phyloP scores from a whole-genome alignment of 148 eudicot genomes.

The Beta vulgaris region DNA sequence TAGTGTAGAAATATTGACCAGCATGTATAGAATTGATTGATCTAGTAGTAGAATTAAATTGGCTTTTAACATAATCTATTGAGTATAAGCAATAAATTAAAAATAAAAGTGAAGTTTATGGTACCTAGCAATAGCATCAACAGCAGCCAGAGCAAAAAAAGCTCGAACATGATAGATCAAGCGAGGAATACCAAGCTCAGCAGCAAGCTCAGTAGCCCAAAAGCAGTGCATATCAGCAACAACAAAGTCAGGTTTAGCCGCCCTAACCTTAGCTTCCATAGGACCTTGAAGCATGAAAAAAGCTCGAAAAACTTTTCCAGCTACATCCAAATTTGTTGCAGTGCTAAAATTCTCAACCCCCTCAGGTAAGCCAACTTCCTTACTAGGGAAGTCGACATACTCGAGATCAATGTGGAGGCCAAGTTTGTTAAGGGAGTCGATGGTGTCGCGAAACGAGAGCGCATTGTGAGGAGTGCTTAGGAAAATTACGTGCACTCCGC shows the following conservation, averaged over 20 bases:
- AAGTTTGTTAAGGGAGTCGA: neutral
- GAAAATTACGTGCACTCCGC: conserved; percentile 1
- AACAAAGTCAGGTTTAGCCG: neutral
- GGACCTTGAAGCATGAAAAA: conserved; percentile 9
- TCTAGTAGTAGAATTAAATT: too few relatives aligned
- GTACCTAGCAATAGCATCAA: conserved; percentile 3
- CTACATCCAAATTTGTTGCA: neutral
- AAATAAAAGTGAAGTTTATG: too few relatives aligned
- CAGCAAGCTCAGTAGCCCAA: conserved; percentile 13
- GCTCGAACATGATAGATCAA: conserved; percentile 1
- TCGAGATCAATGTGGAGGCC: neutral
- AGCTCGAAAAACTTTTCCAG: conserved; percentile 3
- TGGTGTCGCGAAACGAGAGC: neutral
- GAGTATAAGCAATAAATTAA: too few relatives aligned
- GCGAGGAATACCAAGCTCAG: neutral
- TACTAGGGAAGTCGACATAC: neutral
- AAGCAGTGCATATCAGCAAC: conserved; percentile 16
- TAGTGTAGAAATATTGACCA: too few relatives aligned
- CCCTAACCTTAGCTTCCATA: neutral
- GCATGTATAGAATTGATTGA: too few relatives aligned
- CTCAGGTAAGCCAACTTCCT: conserved; percentile 4
- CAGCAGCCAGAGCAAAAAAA: neutral
- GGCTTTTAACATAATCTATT: too few relatives aligned
- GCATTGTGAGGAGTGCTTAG: conserved; percentile 5
- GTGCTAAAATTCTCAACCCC: neutral